These are phyloP conservation scores for Sonneratia alba DNA, from an alignment of 345 rosid genomes.

Conservation along the genomic window DNA sequence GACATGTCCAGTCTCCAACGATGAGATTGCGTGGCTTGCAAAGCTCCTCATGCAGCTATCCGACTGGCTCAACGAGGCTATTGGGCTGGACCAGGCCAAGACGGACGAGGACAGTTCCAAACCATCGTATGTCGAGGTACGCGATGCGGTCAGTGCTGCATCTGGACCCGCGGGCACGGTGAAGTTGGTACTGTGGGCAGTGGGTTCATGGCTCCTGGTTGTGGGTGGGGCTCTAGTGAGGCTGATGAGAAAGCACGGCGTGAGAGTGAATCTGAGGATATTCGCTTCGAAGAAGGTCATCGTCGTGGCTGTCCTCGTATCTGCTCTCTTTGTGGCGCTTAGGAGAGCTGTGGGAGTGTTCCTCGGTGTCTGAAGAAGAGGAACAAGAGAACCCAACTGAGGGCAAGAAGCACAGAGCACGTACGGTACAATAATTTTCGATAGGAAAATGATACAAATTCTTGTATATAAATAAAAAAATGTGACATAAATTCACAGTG, in stretches of 20 bases:
- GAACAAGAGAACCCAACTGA: neutral
- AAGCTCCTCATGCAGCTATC: constrained; percentile 57
- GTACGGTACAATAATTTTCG: neutral
- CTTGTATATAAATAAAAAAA: no score
- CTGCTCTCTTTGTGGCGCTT: constrained; percentile 29
- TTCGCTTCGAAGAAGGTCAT: constrained; percentile 68
- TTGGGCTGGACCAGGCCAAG: constrained; percentile 46
- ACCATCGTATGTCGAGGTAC: constrained; percentile 49
- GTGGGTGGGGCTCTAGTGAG: constrained; percentile 21
- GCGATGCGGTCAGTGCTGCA: constrained; percentile 23
- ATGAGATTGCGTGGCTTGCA: constrained; percentile 79
- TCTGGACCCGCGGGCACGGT: constrained; percentile 31
- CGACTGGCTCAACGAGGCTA: constrained; percentile 49
- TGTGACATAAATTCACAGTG: no score
- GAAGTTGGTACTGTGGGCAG: constrained; percentile 29
- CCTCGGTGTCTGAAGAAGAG: constrained; percentile 12
- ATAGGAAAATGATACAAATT: neutral
- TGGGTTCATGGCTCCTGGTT: constrained; percentile 39
- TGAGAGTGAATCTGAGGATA: constrained; percentile 62
- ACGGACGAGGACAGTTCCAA: constrained; percentile 15
- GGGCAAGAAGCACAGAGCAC: neutral
- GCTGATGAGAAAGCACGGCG: constrained; percentile 55
- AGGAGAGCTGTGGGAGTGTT: constrained; percentile 31
- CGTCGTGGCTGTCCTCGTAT: constrained; percentile 35
- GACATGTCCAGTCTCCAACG: constrained; percentile 71